A percentile compares a stretch with the other conserved stretches of the same genome.
phyloP scores from a whole-genome alignment of 306 rosid genomes.

The Datisca glomerata region DNA sequence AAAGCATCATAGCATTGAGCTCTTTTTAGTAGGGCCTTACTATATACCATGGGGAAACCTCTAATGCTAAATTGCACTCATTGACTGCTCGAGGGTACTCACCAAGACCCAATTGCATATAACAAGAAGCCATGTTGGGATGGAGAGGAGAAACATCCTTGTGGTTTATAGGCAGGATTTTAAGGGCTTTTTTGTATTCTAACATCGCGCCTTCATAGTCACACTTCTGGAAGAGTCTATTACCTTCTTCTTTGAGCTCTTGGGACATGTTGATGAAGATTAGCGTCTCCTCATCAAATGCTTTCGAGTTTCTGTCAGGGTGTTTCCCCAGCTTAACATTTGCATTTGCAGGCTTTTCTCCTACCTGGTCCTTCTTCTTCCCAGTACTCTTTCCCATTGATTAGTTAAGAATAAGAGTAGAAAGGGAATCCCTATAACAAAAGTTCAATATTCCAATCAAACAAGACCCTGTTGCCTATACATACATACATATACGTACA shows the following conservation, averaged over 20 bases:
- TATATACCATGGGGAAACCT: constrained; percentile 46
- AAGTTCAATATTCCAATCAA: no score
- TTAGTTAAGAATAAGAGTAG: not conserved
- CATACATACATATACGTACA: no score
- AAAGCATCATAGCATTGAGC: constrained; percentile 57
- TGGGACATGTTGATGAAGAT: constrained; percentile 81
- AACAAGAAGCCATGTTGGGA: constrained; percentile 56
- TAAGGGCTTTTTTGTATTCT: constrained; percentile 66
- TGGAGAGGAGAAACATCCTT: constrained; percentile 62
- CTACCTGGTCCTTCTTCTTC: constrained; percentile 42
- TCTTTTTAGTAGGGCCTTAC: constrained; percentile 49
- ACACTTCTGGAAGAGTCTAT: constrained; percentile 43
- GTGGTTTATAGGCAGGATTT: constrained; percentile 52
- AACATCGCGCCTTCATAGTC: constrained; percentile 66
- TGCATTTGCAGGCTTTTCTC: constrained; percentile 21
- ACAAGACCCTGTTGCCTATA: no score
- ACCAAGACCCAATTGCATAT: constrained; percentile 65
- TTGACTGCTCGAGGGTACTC: constrained; percentile 71
- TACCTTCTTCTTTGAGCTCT: constrained; percentile 64
- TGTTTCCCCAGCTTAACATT: constrained; percentile 21
- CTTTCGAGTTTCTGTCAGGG: constrained; percentile 30
- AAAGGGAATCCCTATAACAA: no score
- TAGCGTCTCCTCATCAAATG: constrained; percentile 60
- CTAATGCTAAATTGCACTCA: constrained; percentile 64
- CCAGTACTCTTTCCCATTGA: constrained; percentile 68